Conservation (phyloP, 768 basidiomycete species). For the Rhizopogon vesiculosus region DNA sequence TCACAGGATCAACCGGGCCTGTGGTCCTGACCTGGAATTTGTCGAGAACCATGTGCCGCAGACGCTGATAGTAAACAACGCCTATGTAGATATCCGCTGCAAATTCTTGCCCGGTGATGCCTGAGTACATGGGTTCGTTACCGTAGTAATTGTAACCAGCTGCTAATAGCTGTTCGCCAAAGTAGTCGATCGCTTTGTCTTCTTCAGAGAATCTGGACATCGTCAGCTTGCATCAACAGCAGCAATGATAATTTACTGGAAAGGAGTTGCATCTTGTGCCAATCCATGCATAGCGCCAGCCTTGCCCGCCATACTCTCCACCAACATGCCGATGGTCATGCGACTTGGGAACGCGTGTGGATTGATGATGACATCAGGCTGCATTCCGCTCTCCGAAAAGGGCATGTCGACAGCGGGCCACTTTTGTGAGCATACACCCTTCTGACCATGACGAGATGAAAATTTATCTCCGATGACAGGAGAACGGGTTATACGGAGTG, state of each 20-base stretch:
- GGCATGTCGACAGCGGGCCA: slow-evolving; percentile 99
- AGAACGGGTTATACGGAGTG: slow-evolving; percentile 86
- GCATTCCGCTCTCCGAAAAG: slow-evolving; percentile 97
- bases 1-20: slow-evolving; percentile 93
- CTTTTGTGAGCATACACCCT: slow-evolving; percentile 99
- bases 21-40: slow-evolving; percentile 99
- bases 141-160: slow-evolving; percentile 99
- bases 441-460: slow-evolving; percentile 97
- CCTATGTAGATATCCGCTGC: slow-evolving; percentile 98
- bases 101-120: slow-evolving; percentile 98
- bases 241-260: slow-evolving; percentile 59
- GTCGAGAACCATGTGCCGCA: slow-evolving; percentile 99
- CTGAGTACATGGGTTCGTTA: slow-evolving; percentile 99
- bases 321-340: slow-evolving; percentile 99
- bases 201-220: slow-evolving; percentile 81
- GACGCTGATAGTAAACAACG: slow-evolving; percentile 96
- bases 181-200: slow-evolving; percentile 97
- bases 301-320: slow-evolving; percentile 99
- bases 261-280: slow-evolving; percentile 97
- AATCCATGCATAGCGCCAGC: slow-evolving; percentile 98
- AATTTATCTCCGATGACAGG: slow-evolving; percentile 99
- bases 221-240: slow-evolving; percentile 9
- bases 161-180: slow-evolving; percentile 88
- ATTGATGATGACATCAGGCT: slow-evolving; percentile 99
- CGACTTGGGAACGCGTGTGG: slow-evolving; percentile 99